Evolutionary conservation across 345 rosid genomes (phyloP), one percentile per base, ranked within the genome.

Genomic region (Tarenaya hassleriana): DNA sequence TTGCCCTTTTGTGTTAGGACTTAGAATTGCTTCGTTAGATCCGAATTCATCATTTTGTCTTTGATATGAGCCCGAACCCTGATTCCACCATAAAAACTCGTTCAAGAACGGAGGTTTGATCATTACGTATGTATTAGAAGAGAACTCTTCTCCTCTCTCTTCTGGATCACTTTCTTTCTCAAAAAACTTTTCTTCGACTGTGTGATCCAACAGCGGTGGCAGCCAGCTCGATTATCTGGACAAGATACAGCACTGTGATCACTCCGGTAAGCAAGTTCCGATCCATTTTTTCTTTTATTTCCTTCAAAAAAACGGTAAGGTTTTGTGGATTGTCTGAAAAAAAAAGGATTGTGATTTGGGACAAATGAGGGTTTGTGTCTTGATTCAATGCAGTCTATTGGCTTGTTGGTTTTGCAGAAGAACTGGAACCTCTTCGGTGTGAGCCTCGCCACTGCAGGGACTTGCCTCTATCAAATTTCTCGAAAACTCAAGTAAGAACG

Each of bases 381-480:
- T 60, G 24, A 52, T 53, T 16, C 16, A 47, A 10, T n/a, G 19
- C 43, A 27, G 49, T 49, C 33, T 21, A n/a, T 34, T 7, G 50
- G 34, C 51, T 56, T 31, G n/a, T n/a, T 32, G 27, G 56, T 65
- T 24, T 61, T 71, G 59, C 80, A 87, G 98, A 82, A 87, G 75
- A 87, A 91, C 71, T 91, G 96, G 98, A 91, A 87, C 69, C 92
- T 91, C 45, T 81, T 84, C 39, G 76, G 94, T 29, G 95, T 88
- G 47, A 92, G 85, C 48, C 50, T 88, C 51, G 94, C 80, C 29
- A 92, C 83, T 94, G 88, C 88, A 1, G 82, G 74, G 49, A 88
- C 98, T 1, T 95, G 97, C 52, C 44, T 88, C 16, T 88, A 83
- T 65, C 98, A 92, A 70, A 82, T 92, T 45, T 14, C 81, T 6